A percentile compares a stretch with the other conserved stretches of the same genome.
phyloP scores from a whole-genome alignment of 129 eudicot genomes.

The Oenanthe sinensis region DNA sequence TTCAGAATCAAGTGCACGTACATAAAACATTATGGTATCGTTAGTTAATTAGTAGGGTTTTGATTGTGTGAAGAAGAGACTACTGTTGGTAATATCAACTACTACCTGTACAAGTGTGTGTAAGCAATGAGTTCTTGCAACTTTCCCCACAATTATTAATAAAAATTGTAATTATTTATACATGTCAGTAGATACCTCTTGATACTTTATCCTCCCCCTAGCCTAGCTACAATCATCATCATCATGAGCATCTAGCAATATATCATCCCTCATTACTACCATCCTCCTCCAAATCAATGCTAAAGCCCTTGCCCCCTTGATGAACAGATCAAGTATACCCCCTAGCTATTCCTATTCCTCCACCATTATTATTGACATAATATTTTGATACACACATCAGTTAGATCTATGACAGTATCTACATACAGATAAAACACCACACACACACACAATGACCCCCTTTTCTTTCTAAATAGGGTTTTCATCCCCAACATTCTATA shows the following conservation, averaged over 20 bases:
- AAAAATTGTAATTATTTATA: not conserved
- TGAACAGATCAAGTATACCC: not conserved
- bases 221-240: conserved; percentile 6
- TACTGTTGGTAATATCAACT: conserved; percentile 6
- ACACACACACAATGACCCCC: not conserved
- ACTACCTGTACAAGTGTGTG: conserved; percentile 5
- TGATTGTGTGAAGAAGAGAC: not conserved
- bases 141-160: not conserved
- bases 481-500: not conserved
- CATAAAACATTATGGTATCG: not conserved
- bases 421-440: not conserved
- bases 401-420: not conserved
- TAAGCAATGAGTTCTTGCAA: not conserved
- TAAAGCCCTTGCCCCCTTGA: not conserved
- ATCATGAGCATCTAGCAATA: conserved; percentile 6
- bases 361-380: not conserved
- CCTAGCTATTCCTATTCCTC: not conserved
- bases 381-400: no score
- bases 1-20: not conserved
- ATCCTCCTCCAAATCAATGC: conserved; percentile 5
- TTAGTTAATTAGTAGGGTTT: not conserved
- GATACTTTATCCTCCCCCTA: conserved; percentile 1
- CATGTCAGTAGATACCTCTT: conserved; percentile 9
- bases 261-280: not conserved
- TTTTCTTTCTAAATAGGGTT: not conserved